Conservation (phyloP, 129 eudicot species). For the Flaveria robusta region DNA sequence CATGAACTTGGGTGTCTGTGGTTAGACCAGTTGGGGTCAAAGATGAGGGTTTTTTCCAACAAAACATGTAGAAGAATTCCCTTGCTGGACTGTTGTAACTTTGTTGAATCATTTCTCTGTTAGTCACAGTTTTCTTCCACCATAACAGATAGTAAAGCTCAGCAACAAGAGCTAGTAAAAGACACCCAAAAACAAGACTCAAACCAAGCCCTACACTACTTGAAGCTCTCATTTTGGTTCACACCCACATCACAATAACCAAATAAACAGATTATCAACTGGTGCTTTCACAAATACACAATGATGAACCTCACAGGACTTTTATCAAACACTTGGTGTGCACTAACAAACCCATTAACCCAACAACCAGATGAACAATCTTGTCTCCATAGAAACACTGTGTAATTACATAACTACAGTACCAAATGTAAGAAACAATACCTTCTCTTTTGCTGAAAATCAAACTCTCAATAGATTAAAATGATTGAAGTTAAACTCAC, state of each 20-base stretch:
- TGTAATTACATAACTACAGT: slow-evolving; percentile 16
- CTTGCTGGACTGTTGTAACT: slow-evolving; percentile 45
- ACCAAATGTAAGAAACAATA: slow-evolving; percentile 22
- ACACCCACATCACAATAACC: slow-evolving; percentile 17
- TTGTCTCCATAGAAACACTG: slow-evolving; percentile 1
- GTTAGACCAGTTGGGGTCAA: slow-evolving; percentile 43
- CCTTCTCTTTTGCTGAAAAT: slow-evolving; percentile 19
- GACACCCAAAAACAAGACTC: slow-evolving; percentile 71
- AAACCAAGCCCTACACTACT: slow-evolving; percentile 63
- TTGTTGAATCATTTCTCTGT: slow-evolving; percentile 41
- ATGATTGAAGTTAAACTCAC: neutral
- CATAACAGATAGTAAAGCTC: slow-evolving; percentile 76
- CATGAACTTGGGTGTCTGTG: slow-evolving; percentile 51
- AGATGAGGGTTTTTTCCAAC: slow-evolving; percentile 63
- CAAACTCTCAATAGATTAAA: slow-evolving; percentile 17
- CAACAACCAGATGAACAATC: neutral
- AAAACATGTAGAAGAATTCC: slow-evolving; percentile 55
- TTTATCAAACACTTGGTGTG: slow-evolving; percentile 37
- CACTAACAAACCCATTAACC: slow-evolving; percentile 22
- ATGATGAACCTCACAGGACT: slow-evolving; percentile 22
- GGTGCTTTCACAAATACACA: neutral
- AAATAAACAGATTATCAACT: neutral
- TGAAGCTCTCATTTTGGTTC: slow-evolving; percentile 38
- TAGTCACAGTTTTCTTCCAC: slow-evolving; percentile 72
- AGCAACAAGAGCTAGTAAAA: slow-evolving; percentile 62